phyloP scores from a whole-genome alignment of 2,329 filamentous ascomycete species.

The Pezicula neosporulosa region DNA sequence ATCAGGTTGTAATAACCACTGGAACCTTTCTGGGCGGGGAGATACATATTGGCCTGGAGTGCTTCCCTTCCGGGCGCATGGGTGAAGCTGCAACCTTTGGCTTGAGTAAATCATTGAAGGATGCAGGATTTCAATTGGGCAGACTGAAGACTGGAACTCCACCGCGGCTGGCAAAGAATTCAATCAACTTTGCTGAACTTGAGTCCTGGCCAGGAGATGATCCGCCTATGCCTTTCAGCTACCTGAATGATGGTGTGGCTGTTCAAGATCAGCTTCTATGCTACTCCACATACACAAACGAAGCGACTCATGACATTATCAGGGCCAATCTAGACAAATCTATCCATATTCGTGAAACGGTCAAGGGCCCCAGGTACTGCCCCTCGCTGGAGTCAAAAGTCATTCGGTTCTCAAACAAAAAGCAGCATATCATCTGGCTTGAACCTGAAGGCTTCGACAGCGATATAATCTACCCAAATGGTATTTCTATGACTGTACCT shows the following conservation, averaged over 20 bases:
- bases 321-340: slow-evolving; percentile 90
- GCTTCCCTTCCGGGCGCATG: slow-evolving; percentile 84
- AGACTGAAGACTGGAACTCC: slow-evolving; percentile 95
- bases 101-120: slow-evolving; percentile 82
- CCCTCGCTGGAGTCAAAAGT: slow-evolving; percentile 94
- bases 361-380: slow-evolving; percentile 92
- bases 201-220: slow-evolving; percentile 78
- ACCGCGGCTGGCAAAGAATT: slow-evolving; percentile 75
- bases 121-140: slow-evolving; percentile 86
- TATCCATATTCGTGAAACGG: slow-evolving; percentile 91
- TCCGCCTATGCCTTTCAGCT: slow-evolving; percentile 87
- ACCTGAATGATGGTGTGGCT: slow-evolving; percentile 73
- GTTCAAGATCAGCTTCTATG: slow-evolving; percentile 83
- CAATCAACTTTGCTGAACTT: slow-evolving; percentile 74
- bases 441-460: slow-evolving; percentile 94
- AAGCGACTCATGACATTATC: slow-evolving; percentile 76
- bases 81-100: slow-evolving; percentile 92
- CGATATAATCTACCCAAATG: slow-evolving; percentile 91
- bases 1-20: slow-evolving; percentile 87
- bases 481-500: slow-evolving; percentile 94
- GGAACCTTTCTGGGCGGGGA: slow-evolving; percentile 94
- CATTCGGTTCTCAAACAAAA: slow-evolving; percentile 78
- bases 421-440: slow-evolving; percentile 88
- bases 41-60: slow-evolving; percentile 88
- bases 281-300: slow-evolving; percentile 84